Conservation (phyloP, 2,329 filamentous ascomycete species). For the Lanzia echinophila region DNA sequence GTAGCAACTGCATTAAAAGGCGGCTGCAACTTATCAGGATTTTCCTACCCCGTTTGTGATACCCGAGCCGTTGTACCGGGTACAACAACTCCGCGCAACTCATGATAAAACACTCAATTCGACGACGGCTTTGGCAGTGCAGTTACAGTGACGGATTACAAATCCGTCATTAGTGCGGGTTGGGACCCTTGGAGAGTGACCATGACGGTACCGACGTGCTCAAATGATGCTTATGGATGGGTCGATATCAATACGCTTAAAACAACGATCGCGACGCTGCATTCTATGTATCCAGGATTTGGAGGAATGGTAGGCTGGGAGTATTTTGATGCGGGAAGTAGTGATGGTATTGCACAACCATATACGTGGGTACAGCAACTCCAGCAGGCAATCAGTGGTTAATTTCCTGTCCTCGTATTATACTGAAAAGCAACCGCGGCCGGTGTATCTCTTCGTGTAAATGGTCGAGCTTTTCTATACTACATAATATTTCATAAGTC, state of each 20-base stretch:
- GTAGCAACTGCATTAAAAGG: too few species aligned
- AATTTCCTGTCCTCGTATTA: background rate
- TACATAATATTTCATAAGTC: too few species aligned
- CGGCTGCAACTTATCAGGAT: too few species aligned
- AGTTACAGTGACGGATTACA: slow-evolving; percentile 3
- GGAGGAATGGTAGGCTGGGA: slow-evolving; percentile 39
- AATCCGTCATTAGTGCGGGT: slow-evolving; percentile 7
- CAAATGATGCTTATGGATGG: slow-evolving; percentile 12
- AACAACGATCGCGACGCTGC: slow-evolving; percentile 32
- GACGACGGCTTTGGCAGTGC: slow-evolving; percentile 11
- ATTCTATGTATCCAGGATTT: slow-evolving; percentile 10
- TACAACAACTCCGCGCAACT: background rate
- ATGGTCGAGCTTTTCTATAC: too few species aligned
- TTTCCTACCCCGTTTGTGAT: slow-evolving; percentile 82
- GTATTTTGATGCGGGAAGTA: slow-evolving; percentile 48
- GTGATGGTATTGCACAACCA: slow-evolving; percentile 43
- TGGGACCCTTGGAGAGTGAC: slow-evolving; percentile 12
- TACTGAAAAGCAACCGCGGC: background rate
- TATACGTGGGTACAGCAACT: slow-evolving; percentile 12
- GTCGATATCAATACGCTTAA: background rate
- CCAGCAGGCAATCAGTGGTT: slow-evolving; percentile 2
- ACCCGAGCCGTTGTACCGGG: slow-evolving; percentile 3
- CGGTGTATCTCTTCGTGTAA: too few species aligned
- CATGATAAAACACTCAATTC: slow-evolving; percentile 15
- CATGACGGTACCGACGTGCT: slow-evolving; percentile 4